These are phyloP conservation scores for Chlorencoelia australis DNA, from an alignment of 2,329 filamentous ascomycete genomes.

Conservation along the genomic window DNA sequence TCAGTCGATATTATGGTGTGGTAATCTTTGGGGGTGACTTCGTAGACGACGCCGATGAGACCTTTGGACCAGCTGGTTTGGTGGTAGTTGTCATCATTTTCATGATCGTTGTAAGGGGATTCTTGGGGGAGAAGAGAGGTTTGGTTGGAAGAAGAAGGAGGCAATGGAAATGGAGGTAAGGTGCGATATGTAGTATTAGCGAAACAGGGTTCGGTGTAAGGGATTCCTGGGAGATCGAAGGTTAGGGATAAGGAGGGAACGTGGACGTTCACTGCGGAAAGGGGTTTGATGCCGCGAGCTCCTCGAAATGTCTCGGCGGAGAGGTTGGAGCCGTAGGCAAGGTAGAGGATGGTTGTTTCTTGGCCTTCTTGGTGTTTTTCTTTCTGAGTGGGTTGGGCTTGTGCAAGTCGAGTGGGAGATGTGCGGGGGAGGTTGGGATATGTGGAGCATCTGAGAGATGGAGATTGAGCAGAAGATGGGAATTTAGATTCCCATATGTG, in stretches of 20 bases:
- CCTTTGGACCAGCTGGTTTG: conserved; percentile 66
- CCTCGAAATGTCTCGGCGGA: conserved; percentile 70
- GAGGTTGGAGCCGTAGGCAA: conserved; percentile 90
- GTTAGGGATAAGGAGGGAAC: conserved; percentile 69
- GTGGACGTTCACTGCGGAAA: conserved; percentile 72
- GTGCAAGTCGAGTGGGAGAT: too few species aligned
- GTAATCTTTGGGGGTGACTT: conserved; percentile 77
- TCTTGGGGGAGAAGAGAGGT: too few species aligned
- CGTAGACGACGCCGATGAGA: conserved; percentile 88
- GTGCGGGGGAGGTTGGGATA: too few species aligned
- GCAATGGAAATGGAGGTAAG: conserved; percentile 23
- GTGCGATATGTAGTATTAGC: conserved; percentile 61
- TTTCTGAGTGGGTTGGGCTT: too few species aligned
- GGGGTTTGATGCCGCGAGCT: conserved; percentile 64
- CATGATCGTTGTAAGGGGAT: too few species aligned
- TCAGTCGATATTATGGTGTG: conserved; percentile 82
- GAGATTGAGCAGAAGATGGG: too few species aligned
- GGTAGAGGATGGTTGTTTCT: conserved; percentile 66
- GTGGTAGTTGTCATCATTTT: too few species aligned
- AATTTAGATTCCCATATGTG: too few species aligned
- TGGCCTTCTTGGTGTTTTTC: too few species aligned
- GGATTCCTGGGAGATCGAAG: conserved; percentile 77
- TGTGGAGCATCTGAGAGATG: too few species aligned
- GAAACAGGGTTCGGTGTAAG: conserved; percentile 87
- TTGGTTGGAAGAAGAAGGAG: conserved; percentile 18